Evolutionary conservation across 495 filamentous ascomycete genomes (phyloP), one percentile per base, ranked within the genome.

Genomic region (Staphylotrichum longicolle): DNA sequence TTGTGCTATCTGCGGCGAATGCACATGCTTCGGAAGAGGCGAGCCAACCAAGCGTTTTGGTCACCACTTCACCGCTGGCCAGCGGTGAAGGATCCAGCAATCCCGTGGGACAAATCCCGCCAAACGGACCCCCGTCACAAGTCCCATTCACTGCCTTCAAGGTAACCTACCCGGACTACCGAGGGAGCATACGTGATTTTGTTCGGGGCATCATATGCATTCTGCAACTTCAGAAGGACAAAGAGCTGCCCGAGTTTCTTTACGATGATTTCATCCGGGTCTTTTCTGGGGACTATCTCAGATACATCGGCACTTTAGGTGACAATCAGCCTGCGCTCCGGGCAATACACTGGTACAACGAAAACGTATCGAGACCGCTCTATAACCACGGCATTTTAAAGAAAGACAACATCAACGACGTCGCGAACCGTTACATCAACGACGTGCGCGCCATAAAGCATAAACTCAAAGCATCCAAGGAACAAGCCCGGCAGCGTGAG

Each of bases 191-290:
- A 9, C 59, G 54, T 0, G 77, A 83, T 60, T 91, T 91, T 53
- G 65, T 80, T 1, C 71, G 77, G 12, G 74, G 82, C 1, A 83
- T 87, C 57, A 71, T 76, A 9, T 83, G 80, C 56, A 72, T 91
- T 9, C 73, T 80, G 32, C 68, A 73, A 30, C 74, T 87, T 20
- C 67, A 76, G 12, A 66, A 71, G 30, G 58, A 68, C 10, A 78
- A 71, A 7, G 42, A 71, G 15, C 58, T 86, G 33, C 60, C 77
- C 30, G 63, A 77, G 30, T 83, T 76, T 44, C 61, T 88, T 0
- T 91, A 84, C 71, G 88, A 91, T 68, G 88, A 91, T 59, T 88
- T 88, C 65, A 77, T 91, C 56, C 73, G 79, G 12, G 75, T 77
- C 4, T 79, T 78, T 62, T 69, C 72, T n/a, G 60, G 68, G 2